These are phyloP conservation scores for Prunus dulcis DNA, from an alignment of 306 rosid genomes.

Conservation along the genomic window DNA sequence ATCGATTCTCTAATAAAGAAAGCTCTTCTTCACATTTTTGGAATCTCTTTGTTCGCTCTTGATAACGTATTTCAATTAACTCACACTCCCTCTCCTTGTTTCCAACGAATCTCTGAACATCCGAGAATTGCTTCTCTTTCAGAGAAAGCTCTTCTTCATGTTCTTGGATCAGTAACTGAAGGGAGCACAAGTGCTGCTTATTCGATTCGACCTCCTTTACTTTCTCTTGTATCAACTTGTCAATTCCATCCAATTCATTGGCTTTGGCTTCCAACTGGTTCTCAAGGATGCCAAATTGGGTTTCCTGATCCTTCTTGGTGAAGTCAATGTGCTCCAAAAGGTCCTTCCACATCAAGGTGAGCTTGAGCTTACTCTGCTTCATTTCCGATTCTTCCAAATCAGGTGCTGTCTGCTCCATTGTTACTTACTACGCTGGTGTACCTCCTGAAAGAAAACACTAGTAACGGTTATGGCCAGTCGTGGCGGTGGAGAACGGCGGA, in stretches of 20 bases:
- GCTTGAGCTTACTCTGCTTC: background rate
- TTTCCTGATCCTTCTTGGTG: background rate
- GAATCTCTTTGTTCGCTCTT: background rate
- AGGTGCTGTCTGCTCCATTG: background rate
- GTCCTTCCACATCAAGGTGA: background rate
- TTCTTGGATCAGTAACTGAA: background rate
- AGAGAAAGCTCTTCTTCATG: background rate
- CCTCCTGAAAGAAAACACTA: background rate
- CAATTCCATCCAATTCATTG: background rate
- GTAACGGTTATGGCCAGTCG: background rate
- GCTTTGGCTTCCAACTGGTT: background rate
- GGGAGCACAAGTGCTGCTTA: background rate
- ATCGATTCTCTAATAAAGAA: background rate
- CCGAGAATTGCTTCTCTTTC: conserved; percentile 6
- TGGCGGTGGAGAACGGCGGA: background rate
- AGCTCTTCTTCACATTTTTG: background rate
- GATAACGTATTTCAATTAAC: background rate
- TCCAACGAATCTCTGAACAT: conserved; percentile 1
- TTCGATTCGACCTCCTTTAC: background rate
- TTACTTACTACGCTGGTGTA: background rate
- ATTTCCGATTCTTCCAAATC: too few species aligned
- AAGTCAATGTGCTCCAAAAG: background rate
- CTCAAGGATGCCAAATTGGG: background rate
- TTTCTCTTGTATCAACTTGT: background rate
- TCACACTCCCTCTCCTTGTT: conserved; percentile 10